Conservation (phyloP, 2,329 filamentous ascomycete genomes). For the Raffaelea albimanens region DNA sequence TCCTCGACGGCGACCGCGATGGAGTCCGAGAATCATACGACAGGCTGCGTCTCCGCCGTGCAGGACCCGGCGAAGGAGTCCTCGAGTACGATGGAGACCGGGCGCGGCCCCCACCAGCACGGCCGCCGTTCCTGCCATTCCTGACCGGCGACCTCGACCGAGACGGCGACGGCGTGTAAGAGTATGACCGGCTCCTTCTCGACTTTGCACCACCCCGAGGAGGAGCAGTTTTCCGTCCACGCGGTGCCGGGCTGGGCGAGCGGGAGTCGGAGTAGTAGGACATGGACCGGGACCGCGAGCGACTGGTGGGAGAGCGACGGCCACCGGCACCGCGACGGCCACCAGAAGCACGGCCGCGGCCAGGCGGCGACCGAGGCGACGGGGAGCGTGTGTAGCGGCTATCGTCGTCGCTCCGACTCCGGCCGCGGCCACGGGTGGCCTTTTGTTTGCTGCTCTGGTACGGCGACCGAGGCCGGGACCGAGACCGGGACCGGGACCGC, state of each 20-base stretch:
- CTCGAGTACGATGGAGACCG: slow-evolving; percentile 8
- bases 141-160: neutral
- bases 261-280: slow-evolving; percentile 16
- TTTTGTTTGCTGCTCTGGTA: no score
- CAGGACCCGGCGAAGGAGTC: neutral
- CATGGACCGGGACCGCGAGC: slow-evolving; percentile 14
- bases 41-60: no score
- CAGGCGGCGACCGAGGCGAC: slow-evolving; percentile 10
- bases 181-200: neutral
- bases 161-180: neutral
- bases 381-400: slow-evolving; percentile 9
- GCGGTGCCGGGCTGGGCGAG: neutral
- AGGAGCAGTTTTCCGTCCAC: no score
- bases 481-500: slow-evolving; percentile 30
- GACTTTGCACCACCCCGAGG: neutral
- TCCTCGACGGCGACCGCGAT: slow-evolving; percentile 1
- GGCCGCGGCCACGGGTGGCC: slow-evolving; percentile 7
- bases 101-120: no score
- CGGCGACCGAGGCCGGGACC: slow-evolving; percentile 27
- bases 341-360: slow-evolving; percentile 12
- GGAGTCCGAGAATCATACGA: neutral
- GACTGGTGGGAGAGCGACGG: neutral
- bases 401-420: neutral
- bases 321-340: neutral
- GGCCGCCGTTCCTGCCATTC: neutral